Percentiles rank a stretch among this genome's conserved stretches.
Evolutionary conservation across 1,284 basidiomycete species (phyloP).

Genomic region (Ustanciosporium gigantosporum): DNA sequence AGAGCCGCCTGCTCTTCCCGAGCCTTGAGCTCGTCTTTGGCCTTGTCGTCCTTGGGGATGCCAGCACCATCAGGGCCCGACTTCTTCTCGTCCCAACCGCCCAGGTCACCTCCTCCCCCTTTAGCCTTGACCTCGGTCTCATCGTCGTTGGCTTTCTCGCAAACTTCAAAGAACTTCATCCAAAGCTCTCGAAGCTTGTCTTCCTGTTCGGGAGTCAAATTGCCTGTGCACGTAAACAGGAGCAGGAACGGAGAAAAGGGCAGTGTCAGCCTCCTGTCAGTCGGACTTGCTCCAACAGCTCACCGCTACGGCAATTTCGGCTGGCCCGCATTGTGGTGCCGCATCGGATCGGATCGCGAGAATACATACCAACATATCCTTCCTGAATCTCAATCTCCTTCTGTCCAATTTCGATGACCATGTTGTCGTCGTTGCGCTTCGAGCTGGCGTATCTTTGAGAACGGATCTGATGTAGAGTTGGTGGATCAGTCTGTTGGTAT

Average conservation of each 20-base stretch:
- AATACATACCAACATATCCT: constrained; percentile 40
- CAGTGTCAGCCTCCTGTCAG: background rate
- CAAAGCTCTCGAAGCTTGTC: constrained; percentile 57
- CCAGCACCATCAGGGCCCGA: constrained; percentile 38
- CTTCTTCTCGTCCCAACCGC: constrained; percentile 36
- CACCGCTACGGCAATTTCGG: too few relatives aligned
- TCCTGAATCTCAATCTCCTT: constrained; percentile 38
- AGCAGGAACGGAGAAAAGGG: background rate
- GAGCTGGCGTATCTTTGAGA: too few relatives aligned
- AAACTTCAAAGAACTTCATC: constrained; percentile 47
- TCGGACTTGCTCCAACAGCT: too few relatives aligned
- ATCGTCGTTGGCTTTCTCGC: constrained; percentile 39
- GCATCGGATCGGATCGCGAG: background rate
- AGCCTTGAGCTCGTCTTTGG: constrained; percentile 57
- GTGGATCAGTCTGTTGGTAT: too few relatives aligned
- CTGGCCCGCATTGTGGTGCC: too few relatives aligned
- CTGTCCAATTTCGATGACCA: constrained; percentile 39
- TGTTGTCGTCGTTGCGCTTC: too few relatives aligned
- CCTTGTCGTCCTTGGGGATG: constrained; percentile 56
- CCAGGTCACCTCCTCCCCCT: constrained; percentile 17
- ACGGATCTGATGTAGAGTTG: too few relatives aligned
- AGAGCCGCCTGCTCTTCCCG: constrained; percentile 60
- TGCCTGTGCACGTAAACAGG: constrained; percentile 32
- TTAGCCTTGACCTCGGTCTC: constrained; percentile 6
- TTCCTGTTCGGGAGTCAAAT: constrained; percentile 56